phyloP scores from a whole-genome alignment of 2,329 filamentous ascomycete genomes.

The Sporothrix dimorphospora region DNA sequence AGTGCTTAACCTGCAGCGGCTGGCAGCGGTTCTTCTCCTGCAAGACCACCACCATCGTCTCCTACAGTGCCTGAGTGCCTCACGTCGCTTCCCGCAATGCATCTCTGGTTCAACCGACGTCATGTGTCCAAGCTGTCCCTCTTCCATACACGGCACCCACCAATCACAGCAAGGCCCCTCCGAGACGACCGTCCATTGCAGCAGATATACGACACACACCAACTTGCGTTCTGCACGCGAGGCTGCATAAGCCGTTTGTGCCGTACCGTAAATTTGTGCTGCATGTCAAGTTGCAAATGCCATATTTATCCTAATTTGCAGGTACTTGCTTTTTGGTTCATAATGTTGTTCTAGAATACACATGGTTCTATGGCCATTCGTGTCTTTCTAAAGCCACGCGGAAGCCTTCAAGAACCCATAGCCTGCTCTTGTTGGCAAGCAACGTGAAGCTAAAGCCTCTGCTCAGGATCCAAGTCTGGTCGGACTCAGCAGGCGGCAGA shows the following conservation, averaged over 20 bases:
- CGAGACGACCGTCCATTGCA: not conserved
- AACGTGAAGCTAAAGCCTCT: not conserved
- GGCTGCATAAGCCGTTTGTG: not conserved
- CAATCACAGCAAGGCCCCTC: not conserved
- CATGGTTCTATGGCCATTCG: not conserved
- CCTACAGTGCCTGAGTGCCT: not conserved
- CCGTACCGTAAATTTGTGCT: not conserved
- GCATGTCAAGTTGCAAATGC: not conserved
- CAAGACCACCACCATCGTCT: not conserved
- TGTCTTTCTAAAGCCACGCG: not conserved
- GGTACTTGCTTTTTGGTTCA: not conserved
- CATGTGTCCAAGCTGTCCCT: constrained; percentile 12
- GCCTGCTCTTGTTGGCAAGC: not conserved
- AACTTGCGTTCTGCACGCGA: constrained; percentile 9
- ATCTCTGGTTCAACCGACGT: constrained; percentile 20
- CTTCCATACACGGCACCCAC: not conserved
- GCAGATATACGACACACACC: constrained; percentile 2
- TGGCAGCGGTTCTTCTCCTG: constrained; percentile 5
- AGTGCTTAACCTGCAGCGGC: not conserved
- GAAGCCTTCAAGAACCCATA: not conserved
- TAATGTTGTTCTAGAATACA: constrained; percentile 1
- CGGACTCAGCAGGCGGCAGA: not conserved
- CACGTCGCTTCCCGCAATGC: not conserved
- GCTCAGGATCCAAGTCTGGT: not conserved
- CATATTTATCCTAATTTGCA: constrained; percentile 1